phyloP scores from a whole-genome alignment of 1,139 yeast species.

The Magnusiomyces magnusii region DNA sequence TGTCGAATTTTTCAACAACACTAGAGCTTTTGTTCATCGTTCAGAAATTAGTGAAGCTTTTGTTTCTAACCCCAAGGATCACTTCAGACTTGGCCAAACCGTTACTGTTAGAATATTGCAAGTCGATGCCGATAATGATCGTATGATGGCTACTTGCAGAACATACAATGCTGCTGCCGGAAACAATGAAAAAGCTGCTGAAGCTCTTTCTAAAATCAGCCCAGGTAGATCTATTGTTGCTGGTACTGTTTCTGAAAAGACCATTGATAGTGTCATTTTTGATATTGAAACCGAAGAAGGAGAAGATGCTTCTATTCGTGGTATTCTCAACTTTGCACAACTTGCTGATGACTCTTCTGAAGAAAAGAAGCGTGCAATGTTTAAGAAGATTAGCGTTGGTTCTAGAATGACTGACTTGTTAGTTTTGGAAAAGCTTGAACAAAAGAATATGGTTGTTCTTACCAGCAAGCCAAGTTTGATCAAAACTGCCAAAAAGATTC shows the following conservation, averaged over 20 bases:
- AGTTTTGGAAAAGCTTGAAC: conserved; percentile 60
- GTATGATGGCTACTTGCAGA: conserved; percentile 67
- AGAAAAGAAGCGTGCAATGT: conserved; percentile 61
- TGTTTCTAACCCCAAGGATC: conserved; percentile 69
- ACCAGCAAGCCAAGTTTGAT: conserved; percentile 63
- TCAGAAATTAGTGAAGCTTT: conserved; percentile 86
- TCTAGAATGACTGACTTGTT: conserved; percentile 50
- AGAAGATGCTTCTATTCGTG: conserved; percentile 43
- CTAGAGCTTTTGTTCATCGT: conserved; percentile 76
- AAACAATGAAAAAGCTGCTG: conserved; percentile 37
- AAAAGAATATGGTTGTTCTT: conserved; percentile 52
- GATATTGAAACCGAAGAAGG: conserved; percentile 50
- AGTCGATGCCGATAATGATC: conserved; percentile 48
- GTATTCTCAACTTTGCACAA: conserved; percentile 68
- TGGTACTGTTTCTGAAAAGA: conserved; percentile 66
- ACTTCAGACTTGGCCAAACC: conserved; percentile 78
- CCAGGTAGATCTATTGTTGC: conserved; percentile 58
- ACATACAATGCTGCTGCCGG: conserved; percentile 28
- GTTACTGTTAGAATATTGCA: conserved; percentile 59
- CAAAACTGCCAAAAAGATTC: conserved; percentile 45
- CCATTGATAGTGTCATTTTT: conserved; percentile 55
- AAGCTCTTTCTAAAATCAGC: conserved; percentile 42
- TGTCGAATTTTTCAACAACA: conserved; percentile 71
- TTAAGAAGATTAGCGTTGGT: conserved; percentile 82
- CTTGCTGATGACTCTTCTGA: conserved; percentile 74